phyloP scores from a whole-genome alignment of 148 eudicot genomes.

The Chenopodium berlandieri region DNA sequence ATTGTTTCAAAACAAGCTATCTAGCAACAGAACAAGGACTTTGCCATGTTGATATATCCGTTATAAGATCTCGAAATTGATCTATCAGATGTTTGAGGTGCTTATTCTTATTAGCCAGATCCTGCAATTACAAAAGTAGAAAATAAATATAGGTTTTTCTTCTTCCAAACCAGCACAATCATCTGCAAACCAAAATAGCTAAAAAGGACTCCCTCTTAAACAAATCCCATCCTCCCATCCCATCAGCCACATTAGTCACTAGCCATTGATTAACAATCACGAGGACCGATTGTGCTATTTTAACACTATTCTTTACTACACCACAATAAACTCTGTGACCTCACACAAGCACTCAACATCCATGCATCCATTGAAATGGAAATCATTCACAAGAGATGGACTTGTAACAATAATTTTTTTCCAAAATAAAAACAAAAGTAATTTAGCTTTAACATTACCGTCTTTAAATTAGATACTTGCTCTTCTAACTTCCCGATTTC shows the following conservation, averaged over 20 bases:
- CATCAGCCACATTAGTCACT: not conserved
- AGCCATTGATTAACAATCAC: not conserved
- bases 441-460: constrained; percentile 39
- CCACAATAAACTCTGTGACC: not conserved
- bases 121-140: constrained; percentile 36
- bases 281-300: not conserved
- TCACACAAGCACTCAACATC: not conserved
- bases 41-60: constrained; percentile 84
- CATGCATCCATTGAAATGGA: not conserved
- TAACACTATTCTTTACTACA: not conserved
- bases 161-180: not conserved
- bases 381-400: not conserved
- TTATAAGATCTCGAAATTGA: constrained; percentile 70
- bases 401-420: not conserved
- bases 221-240: not conserved
- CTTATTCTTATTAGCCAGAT: constrained; percentile 67
- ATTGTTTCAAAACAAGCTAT: not conserved
- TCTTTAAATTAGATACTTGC: constrained; percentile 47
- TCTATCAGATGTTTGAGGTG: constrained; percentile 68
- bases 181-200: not conserved
- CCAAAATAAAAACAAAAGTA: not conserved
- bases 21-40: constrained; percentile 61
- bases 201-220: not conserved
- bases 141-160: not conserved
- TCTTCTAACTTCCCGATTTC: constrained; percentile 69